A percentile compares a stretch with the other conserved stretches of the same genome.
phyloP scores from a whole-genome alignment of 106 monocot genomes.

The Dactylorhiza incarnata region DNA sequence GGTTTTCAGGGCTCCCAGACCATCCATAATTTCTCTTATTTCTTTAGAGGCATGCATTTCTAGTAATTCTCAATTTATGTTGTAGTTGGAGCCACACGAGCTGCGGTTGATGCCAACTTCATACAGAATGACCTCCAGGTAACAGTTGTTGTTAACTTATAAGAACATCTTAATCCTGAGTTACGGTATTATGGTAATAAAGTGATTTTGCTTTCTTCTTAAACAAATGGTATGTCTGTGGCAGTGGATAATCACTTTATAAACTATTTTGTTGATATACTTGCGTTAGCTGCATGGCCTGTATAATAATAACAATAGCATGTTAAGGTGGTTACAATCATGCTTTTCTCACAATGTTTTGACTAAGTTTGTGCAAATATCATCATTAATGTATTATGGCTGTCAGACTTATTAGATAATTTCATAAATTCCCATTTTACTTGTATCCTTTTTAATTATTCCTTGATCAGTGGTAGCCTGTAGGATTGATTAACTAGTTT shows the following conservation, averaged over 20 bases:
- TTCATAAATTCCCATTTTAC: not conserved
- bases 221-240: not conserved
- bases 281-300: not conserved
- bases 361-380: not conserved
- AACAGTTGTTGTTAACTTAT: conserved; percentile 6
- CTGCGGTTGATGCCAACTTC: conserved; percentile 97
- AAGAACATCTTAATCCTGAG: not conserved
- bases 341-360: too few relatives aligned
- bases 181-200: not conserved
- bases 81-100: conserved; percentile 93
- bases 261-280: conserved; percentile 1
- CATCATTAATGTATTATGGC: not conserved
- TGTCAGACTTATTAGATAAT: not conserved
- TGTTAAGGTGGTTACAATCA: not conserved
- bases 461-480: not conserved
- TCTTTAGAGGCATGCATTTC: not conserved
- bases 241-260: not conserved
- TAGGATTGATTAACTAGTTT: not conserved
- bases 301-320: not conserved
- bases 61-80: conserved; percentile 17
- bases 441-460: not conserved
- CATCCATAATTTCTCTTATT: not conserved
- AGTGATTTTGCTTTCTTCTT: not conserved
- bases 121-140: conserved; percentile 98
- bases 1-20: not conserved